phyloP scores from a whole-genome alignment of 2,329 filamentous ascomycete species.

The Alternaria dauci region DNA sequence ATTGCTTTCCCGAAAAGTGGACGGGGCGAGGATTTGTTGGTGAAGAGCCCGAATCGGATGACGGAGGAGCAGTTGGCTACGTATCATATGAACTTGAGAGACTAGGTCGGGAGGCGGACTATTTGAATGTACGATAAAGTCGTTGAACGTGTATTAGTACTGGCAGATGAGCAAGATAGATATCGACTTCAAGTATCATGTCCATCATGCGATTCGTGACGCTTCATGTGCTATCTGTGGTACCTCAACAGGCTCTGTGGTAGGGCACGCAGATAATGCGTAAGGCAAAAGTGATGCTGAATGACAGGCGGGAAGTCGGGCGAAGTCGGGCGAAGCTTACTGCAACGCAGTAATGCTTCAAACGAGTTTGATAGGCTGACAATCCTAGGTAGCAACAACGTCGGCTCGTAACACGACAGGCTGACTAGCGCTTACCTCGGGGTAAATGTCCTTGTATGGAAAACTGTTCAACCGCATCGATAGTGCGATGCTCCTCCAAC shows the following conservation, averaged over 20 bases:
- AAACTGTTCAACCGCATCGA: background rate
- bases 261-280: rapidly evolving
- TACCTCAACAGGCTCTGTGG: background rate
- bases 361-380: background rate
- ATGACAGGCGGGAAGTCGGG: no score
- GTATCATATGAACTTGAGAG: slow-evolving; percentile 62
- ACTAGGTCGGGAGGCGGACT: background rate
- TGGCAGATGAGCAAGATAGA: background rate
- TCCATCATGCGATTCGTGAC: no score
- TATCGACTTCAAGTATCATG: background rate
- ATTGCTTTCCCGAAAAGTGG: slow-evolving; percentile 97
- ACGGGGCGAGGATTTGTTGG: slow-evolving; percentile 84
- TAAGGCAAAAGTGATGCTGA: no score
- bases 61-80: slow-evolving; percentile 66
- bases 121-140: background rate
- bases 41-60: slow-evolving; percentile 76
- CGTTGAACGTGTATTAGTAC: background rate
- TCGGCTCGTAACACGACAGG: background rate
- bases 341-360: background rate
- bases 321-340: background rate
- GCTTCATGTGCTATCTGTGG: no score
- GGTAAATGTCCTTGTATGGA: background rate
- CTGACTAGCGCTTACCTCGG: background rate
- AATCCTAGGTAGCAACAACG: background rate
- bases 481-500: background rate